Percentiles rank a stretch among this genome's conserved stretches.
phyloP scores from a whole-genome alignment of 2,329 filamentous ascomycete species.

The Microthyrium microscopicum region DNA sequence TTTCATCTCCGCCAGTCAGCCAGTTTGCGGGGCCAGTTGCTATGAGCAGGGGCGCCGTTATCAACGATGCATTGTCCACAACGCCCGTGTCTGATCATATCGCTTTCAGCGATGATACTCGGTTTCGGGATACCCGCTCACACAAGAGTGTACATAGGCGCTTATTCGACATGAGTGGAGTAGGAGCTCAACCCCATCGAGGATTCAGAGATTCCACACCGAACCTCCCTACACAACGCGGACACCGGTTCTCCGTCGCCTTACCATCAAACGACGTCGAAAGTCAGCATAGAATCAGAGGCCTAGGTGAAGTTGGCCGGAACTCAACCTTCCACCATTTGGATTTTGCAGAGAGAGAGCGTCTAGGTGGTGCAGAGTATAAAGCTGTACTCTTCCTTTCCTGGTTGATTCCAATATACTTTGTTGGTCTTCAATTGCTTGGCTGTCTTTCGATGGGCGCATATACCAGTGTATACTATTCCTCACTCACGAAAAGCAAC shows the following conservation, averaged over 20 bases:
- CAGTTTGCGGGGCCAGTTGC: no score
- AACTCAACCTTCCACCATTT: slow-evolving; percentile 41
- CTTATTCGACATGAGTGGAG: slow-evolving; percentile 18
- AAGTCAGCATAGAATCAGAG: no score
- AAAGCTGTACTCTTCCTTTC: slow-evolving; percentile 43
- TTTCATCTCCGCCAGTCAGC: no score
- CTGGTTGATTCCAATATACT: slow-evolving; percentile 44
- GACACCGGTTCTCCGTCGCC: not conserved
- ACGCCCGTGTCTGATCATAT: no score
- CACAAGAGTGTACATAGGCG: slow-evolving; percentile 10
- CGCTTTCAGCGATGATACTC: slow-evolving; percentile 1
- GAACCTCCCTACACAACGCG: not conserved
- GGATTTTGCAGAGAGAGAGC: slow-evolving; percentile 35
- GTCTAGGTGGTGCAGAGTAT: slow-evolving; percentile 47
- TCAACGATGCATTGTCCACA: no score
- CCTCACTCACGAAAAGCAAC: slow-evolving; percentile 33
- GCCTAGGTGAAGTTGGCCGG: slow-evolving; percentile 30
- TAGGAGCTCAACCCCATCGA: slow-evolving; percentile 16
- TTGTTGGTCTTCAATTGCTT: slow-evolving; percentile 40
- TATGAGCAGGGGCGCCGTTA: no score
- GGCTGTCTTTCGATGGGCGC: slow-evolving; percentile 43
- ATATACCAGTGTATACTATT: slow-evolving; percentile 39
- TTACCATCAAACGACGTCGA: no score
- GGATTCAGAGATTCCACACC: slow-evolving; percentile 1
- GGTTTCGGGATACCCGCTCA: slow-evolving; percentile 1